Base-by-base conservation (phyloP, 345 rosid genomes). In the Eucalyptus tenuipes region DNA sequence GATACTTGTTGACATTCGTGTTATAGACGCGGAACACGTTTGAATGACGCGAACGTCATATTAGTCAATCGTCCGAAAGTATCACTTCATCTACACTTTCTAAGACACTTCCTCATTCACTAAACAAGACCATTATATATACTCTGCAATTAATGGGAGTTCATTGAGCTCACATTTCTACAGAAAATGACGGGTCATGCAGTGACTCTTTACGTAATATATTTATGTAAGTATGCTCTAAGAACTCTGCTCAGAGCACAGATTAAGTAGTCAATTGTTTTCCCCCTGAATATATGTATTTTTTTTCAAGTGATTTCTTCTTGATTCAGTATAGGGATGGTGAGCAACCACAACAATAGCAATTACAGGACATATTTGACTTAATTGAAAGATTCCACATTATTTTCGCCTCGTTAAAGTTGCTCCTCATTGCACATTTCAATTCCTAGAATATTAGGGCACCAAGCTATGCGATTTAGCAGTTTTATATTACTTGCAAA, bases 381-480 rank as follows among this genome's bases (percentile, higher is more conserved):
- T 52, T 52, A 52, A 52, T 52, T 8, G 9, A 53, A 0, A 53
- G 57, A 53, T 31, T 66, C 10, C 79, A 8, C 11, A n/a, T 66
- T 66, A 33, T 33, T 15, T 31, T 66, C 3, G 5, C 37, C 37
- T 64, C 3, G 5, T 13, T 7, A n/a, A 59, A 59, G 66, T 13
- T 25, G n/a, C 66, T 59, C 66, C 4, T 29, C 37, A n/a, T 64
- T 20, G 5, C 79, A 33, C 44, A 9, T 68, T 33, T 68, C 40
- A 16, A 4, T 66, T 66, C 20, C 10, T 16, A 66, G 37, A 8
- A 15, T 66, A 14, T 17, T 16, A n/a, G 24, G 13, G 24, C 4
- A 7, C 25, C 10, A 37, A 66, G 75, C 40, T 29, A 3, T 0
- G 4, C 13, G 0, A 9, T 68, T 17, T 33, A 13, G 7, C 20